Percentiles rank a stretch among this genome's conserved stretches.
phyloP scores from a whole-genome alignment of 306 rosid species.

The Fragaria vesca region DNA sequence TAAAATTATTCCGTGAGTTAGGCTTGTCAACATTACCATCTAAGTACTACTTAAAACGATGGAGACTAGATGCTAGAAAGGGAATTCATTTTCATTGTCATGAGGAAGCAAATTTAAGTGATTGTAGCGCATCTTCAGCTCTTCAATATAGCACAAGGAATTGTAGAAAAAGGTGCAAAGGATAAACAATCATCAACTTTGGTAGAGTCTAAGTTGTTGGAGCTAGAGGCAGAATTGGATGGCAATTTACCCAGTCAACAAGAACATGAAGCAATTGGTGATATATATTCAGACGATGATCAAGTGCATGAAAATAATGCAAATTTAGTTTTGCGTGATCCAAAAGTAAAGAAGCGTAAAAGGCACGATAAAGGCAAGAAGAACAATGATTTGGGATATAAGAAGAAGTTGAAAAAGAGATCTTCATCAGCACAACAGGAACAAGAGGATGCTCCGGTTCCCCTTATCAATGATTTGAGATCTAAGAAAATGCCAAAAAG shows the following conservation, averaged over 20 bases:
- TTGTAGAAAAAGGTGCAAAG: background rate
- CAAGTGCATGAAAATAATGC: background rate
- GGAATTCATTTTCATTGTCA: background rate
- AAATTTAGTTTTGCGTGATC: background rate
- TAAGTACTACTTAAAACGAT: background rate
- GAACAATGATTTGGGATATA: background rate
- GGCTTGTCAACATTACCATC: background rate
- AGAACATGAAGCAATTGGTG: background rate
- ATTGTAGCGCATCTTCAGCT: background rate
- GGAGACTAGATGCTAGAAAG: background rate
- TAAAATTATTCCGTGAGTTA: background rate
- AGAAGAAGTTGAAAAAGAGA: background rate
- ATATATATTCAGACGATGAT: background rate
- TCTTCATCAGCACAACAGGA: background rate
- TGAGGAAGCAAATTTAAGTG: background rate
- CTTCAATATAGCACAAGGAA: background rate
- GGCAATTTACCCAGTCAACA: background rate
- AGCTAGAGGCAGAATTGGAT: background rate
- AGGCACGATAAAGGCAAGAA: background rate
- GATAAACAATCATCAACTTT: background rate
- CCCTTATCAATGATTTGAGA: background rate
- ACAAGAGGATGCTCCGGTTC: background rate
- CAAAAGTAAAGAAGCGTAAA: background rate
- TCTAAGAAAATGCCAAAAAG: no score
- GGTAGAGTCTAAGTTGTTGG: background rate